These are phyloP conservation scores for Hypoxylon sp. DNA, from an alignment of 2,329 filamentous ascomycete species.

Conservation along the genomic window DNA sequence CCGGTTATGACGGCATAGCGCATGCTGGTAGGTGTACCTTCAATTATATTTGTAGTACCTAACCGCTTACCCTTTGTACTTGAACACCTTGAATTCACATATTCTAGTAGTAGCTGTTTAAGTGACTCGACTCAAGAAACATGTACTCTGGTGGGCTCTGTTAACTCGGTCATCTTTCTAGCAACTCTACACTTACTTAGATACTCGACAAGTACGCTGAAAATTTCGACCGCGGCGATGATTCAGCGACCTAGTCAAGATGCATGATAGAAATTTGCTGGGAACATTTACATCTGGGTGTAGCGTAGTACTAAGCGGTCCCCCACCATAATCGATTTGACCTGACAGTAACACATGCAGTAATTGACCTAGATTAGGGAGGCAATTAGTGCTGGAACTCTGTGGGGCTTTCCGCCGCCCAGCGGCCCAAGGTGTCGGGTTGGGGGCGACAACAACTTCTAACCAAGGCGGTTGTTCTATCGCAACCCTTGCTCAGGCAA, in stretches of 20 bases:
- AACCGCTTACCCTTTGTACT: neutral
- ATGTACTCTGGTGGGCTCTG: neutral
- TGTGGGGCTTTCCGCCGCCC: conserved; percentile 25
- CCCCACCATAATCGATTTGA: conserved; percentile 3
- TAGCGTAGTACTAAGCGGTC: neutral
- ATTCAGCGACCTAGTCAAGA: neutral
- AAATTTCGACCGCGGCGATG: neutral
- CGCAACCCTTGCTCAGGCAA: conserved; percentile 2
- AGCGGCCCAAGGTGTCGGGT: conserved; percentile 28
- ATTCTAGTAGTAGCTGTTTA: neutral
- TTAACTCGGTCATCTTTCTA: neutral
- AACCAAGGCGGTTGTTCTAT: neutral
- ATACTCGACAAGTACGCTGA: neutral
- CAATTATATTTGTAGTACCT: neutral
- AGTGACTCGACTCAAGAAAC: neutral
- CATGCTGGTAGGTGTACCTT: too few relatives aligned
- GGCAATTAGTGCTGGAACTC: conserved; percentile 11
- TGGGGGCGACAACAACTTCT: conserved; percentile 17
- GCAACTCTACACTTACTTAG: too few relatives aligned
- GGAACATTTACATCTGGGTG: neutral
- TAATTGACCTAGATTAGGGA: too few relatives aligned
- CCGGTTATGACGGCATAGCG: conserved; percentile 35
- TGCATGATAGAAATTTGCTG: neutral
- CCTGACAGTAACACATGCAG: neutral
- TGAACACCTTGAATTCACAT: neutral